Base-by-base conservation (phyloP, 257 asterid species). In the Sherardia arvensis region DNA sequence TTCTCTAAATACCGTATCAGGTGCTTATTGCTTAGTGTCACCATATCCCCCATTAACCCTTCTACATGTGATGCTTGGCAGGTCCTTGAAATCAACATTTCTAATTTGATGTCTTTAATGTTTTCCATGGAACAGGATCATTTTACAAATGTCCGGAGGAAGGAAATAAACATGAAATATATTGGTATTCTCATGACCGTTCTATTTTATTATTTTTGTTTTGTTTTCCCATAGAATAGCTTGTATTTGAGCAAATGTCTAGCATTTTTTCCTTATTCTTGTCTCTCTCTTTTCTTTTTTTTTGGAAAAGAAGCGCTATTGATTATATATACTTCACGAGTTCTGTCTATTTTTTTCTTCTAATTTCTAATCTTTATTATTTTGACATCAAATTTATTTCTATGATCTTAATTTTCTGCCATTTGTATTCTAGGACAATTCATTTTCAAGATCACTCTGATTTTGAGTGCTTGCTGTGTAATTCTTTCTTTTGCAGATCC, bases 101-200 rank as follows among this genome's bases (percentile, higher is more conserved):
- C 7, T 25, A 29, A 49, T 59, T 48, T 59, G 54, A 22, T 18
- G 62, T 47, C 53, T 22, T 15, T n/a, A 21, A 53, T 59, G 56
- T 59, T 66, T 69, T 67, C 71, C 65, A 66, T 73, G 78, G 57
- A 59, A 53, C 92, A 92, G 98, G 97, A 89, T 78, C 88, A 92
- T 72, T 92, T 92, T 78, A 82, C 95, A 11, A 80, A 81, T 67
- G 77, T 68, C 66, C 83, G 74, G 73, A 84, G 81, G 83, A 85
- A 77, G 95, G 77, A 78, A 28, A 66, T 88, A 64, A 82, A 77
- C 76, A 81, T 92, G 89, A 92, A 92, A 80, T 92, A 88, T 78
- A 89, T 92, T 75, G 98, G 98, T 92, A 83, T 55, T 45, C 33
- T 56, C 57, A 36, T 25, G 23, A n/a, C 33, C 34, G 18, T 56